Evolutionary conservation across 2,329 filamentous ascomycete genomes (phyloP), one percentile per base, ranked within the genome.

Genomic region (Aureobasidium lini): DNA sequence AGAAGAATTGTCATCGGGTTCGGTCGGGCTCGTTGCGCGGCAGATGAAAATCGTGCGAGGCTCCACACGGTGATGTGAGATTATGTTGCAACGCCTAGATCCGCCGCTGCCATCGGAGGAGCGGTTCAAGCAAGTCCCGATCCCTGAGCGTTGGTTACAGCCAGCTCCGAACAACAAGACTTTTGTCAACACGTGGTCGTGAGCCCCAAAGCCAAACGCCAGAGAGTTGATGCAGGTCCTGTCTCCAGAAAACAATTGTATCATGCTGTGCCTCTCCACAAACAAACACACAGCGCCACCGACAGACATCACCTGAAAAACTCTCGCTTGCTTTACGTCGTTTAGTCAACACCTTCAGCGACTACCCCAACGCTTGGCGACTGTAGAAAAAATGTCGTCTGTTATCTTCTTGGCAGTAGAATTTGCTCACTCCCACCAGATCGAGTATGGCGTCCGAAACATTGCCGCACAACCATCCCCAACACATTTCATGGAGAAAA

Each of bases 41-140:
- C 52, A 56, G 40, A 56, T 56, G 52, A 44, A 11, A 56, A 40
- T 46, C 16, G 52, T 56, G 40, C 40, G 32, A 56, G 52, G 40
- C 52, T 56, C 52, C 52, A 56, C 52, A 56, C 39, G 11, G 6
- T 46, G 31, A 44, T 40, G 37, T 37, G 52, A 56, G 40, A 56
- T 56, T 44, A 56, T 56, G 52, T 56, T 37, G 28, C 52, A 56
- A 56, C 52, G 52, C 40, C 52, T 56, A 56, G 50, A 54, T 54
- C 48, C 48, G 48, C 28, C 37, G 28, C 36, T 40, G 49, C 49
- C 50, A 34, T 54, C 39, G 50, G 50, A 18, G 48, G 48, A 39
- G 23, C 50, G 50, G 28, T 32, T 18, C 28, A 43, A 43, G 37
- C 39, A 29, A 43, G 2, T 16, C 34, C 36, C 37, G 49, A 28